Evolutionary conservation across 331 rosid species (phyloP).

Genomic region (Spiraea crenata): DNA sequence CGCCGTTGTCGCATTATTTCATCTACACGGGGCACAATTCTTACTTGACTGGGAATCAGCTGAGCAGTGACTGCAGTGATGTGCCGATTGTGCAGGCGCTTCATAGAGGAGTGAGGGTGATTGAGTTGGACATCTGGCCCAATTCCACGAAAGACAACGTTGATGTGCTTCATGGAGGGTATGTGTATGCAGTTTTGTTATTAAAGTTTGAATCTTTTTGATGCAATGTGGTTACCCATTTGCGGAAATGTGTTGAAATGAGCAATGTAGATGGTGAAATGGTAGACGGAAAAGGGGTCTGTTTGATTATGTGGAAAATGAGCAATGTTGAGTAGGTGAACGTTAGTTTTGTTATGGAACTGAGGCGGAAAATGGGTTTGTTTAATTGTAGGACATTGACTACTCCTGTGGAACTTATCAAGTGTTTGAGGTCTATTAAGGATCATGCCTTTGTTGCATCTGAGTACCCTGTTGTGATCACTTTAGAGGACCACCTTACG

Average conservation of each 20-base stretch:
- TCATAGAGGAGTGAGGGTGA: constrained; percentile 83
- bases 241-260: not conserved
- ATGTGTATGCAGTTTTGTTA: not conserved
- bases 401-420: constrained; percentile 76
- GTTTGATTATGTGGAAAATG: too few relatives aligned
- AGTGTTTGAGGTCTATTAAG: constrained; percentile 80
- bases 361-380: constrained; percentile 2
- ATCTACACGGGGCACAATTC: constrained; percentile 92
- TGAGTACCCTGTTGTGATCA: constrained; percentile 93
- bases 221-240: not conserved
- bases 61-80: constrained; percentile 94
- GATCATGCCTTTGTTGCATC: constrained; percentile 77
- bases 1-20: constrained; percentile 82
- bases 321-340: not conserved
- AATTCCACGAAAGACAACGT: constrained; percentile 68
- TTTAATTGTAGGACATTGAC: constrained; percentile 71
- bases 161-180: constrained; percentile 96
- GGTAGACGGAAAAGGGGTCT: too few relatives aligned
- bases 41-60: constrained; percentile 92
- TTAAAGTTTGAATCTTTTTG: not conserved
- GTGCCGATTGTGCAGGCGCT: constrained; percentile 71
- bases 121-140: constrained; percentile 96
- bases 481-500: constrained; percentile 94
- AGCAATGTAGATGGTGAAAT: not conserved
- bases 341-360: not conserved